Conservation (phyloP, 495 filamentous ascomycete species). For the Aspergillus campestris region DNA sequence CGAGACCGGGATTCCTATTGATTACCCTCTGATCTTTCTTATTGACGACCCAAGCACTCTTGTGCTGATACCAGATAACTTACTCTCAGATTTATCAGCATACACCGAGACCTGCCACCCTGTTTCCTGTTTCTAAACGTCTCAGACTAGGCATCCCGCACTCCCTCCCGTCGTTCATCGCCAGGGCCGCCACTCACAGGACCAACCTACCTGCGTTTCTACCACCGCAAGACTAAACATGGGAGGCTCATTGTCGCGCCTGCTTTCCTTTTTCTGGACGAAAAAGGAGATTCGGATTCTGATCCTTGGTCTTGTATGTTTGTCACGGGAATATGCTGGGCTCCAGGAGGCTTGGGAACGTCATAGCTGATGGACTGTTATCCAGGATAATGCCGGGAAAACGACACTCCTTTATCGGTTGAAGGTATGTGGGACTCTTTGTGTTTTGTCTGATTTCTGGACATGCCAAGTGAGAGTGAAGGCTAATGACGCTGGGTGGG, state of each 20-base stretch:
- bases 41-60: too few relatives aligned
- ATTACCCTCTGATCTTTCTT: too few relatives aligned
- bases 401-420: constrained; percentile 93
- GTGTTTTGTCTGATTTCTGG: not conserved
- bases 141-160: constrained; percentile 1
- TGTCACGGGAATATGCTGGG: not conserved
- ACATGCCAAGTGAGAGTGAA: not conserved
- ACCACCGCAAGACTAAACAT: constrained; percentile 39
- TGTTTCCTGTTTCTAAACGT: not conserved
- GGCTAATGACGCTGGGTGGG: constrained; percentile 10
- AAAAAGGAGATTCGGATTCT: constrained; percentile 98
- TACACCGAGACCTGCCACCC: too few relatives aligned
- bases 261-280: constrained; percentile 69
- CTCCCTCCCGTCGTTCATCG: constrained; percentile 1
- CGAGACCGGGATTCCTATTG: too few relatives aligned
- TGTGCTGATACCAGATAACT: too few relatives aligned
- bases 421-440: constrained; percentile 56
- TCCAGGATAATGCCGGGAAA: constrained; percentile 95
- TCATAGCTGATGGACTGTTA: constrained; percentile 13
- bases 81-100: too few relatives aligned
- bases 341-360: not conserved
- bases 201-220: not conserved
- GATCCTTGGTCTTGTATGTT: constrained; percentile 82
- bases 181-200: not conserved
- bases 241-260: constrained; percentile 72